A percentile compares a stretch with the other conserved stretches of the same genome.
phyloP scores from a whole-genome alignment of 1,284 basidiomycete species.

The Ganoderma sinense region DNA sequence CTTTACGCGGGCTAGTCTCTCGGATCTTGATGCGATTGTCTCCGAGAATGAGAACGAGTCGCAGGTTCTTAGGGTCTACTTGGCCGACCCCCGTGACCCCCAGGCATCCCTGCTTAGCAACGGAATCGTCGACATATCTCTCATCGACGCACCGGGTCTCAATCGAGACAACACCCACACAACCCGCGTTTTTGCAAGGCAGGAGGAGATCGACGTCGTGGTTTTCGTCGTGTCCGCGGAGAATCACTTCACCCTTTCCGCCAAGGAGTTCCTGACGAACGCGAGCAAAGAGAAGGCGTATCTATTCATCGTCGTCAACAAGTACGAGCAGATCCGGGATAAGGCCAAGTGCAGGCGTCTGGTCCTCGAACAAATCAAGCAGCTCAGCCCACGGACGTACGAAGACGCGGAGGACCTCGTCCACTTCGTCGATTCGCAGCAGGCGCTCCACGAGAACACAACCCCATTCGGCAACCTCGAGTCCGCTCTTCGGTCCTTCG shows the following conservation, averaged over 20 bases:
- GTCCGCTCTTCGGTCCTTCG: conserved; percentile 93
- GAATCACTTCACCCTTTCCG: conserved; percentile 98
- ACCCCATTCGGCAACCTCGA: conserved; percentile 89
- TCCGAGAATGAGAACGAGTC: conserved; percentile 80
- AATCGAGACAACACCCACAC: conserved; percentile 97
- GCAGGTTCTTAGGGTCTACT: conserved; percentile 85
- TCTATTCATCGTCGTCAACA: conserved; percentile 99
- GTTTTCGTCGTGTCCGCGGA: conserved; percentile 99
- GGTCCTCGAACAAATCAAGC: conserved; percentile 94
- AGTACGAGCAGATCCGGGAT: conserved; percentile 95
- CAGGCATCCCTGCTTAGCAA: conserved; percentile 92
- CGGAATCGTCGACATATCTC: conserved; percentile 96
- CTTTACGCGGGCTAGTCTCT: conserved; percentile 73
- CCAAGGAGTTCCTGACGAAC: conserved; percentile 93
- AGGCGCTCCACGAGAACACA: conserved; percentile 68
- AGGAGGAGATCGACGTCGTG: conserved; percentile 98
- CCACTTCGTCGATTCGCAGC: conserved; percentile 96
- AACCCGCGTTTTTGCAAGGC: conserved; percentile 94
- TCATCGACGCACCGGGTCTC: conserved; percentile 98
- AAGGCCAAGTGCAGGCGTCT: conserved; percentile 92
- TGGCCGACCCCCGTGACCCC: conserved; percentile 77
- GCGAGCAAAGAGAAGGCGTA: conserved; percentile 98
- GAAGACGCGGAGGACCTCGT: conserved; percentile 94
- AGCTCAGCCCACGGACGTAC: conserved; percentile 91
- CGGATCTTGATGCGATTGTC: conserved; percentile 84